A percentile compares a stretch with the other conserved stretches of the same genome.
These are phyloP conservation scores for Umbelopsis sp. DNA, from an alignment of 192 early-diverging fungal species.

Conservation along the genomic window DNA sequence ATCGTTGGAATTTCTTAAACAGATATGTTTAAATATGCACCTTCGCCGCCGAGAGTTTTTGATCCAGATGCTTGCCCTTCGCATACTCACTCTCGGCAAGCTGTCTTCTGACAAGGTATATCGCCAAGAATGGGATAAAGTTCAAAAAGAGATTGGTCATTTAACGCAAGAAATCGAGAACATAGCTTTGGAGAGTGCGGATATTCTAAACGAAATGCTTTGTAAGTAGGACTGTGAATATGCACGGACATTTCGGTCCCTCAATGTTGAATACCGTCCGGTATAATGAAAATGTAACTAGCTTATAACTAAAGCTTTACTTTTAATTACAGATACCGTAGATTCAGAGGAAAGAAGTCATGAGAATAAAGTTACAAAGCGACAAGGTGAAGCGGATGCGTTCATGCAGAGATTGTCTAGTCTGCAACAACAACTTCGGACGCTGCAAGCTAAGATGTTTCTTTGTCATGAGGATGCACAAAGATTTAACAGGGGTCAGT, in stretches of 20 bases:
- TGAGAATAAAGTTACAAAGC: neutral
- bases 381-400: slow-evolving; percentile 35
- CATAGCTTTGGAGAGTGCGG: neutral
- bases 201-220: neutral
- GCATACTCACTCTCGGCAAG: neutral
- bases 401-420: slow-evolving; percentile 46
- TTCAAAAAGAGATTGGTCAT: neutral
- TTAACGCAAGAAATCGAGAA: neutral
- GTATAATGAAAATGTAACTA: neutral
- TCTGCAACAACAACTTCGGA: slow-evolving; percentile 54
- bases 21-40: slow-evolving; percentile 52
- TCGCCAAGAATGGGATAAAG: neutral
- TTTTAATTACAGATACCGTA: neutral
- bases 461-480: slow-evolving; percentile 57
- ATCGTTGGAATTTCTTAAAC: slow-evolving; percentile 49
- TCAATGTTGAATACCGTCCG: neutral
- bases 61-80: slow-evolving; percentile 47
- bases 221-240: neutral
- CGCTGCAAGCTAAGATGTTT: slow-evolving; percentile 58
- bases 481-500: slow-evolving; percentile 20
- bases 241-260: neutral
- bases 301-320: neutral
- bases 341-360: neutral
- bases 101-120: neutral
- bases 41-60: slow-evolving; percentile 57